Conservation (phyloP, 306 rosid species). For the Erythrophleum fordii region DNA sequence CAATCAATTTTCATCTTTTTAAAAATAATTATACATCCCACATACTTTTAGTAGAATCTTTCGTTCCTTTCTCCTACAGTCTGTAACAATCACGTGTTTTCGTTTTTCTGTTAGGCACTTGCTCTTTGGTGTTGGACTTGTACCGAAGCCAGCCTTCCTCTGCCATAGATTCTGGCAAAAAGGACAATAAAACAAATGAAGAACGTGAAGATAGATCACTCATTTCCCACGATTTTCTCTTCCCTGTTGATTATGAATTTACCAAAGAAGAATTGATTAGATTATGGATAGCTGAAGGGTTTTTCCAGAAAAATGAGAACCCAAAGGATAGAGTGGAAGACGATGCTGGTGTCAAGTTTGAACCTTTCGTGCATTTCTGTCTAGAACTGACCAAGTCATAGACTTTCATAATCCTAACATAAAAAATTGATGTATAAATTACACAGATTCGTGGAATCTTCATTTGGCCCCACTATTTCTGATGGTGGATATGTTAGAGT, state of each 20-base stretch:
- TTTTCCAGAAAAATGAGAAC: background rate
- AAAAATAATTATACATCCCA: no score
- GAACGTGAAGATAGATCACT: background rate
- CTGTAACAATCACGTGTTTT: no score
- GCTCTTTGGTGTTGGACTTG: no score
- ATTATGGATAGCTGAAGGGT: constrained; percentile 37
- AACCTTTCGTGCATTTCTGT: background rate
- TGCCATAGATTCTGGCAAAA: background rate
- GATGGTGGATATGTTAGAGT: background rate
- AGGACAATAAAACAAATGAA: background rate
- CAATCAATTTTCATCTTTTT: no score
- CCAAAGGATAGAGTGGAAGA: background rate
- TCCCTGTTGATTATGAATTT: constrained; percentile 26
- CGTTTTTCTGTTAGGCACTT: no score
- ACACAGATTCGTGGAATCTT: background rate
- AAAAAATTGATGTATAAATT: constrained; percentile 8
- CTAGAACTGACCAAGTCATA: background rate
- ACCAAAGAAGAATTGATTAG: constrained; percentile 21
- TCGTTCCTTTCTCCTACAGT: no score
- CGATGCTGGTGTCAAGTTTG: background rate
- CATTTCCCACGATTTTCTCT: constrained; percentile 25
- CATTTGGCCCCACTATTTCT: background rate
- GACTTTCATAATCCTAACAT: background rate
- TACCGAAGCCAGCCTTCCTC: background rate
- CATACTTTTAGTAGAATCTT: no score